A percentile compares a stretch with the other conserved stretches of the same genome.
These are phyloP conservation scores for Phytophthora ramorum DNA, from an alignment of 352 stramenopile genomes.

Conservation along the genomic window DNA sequence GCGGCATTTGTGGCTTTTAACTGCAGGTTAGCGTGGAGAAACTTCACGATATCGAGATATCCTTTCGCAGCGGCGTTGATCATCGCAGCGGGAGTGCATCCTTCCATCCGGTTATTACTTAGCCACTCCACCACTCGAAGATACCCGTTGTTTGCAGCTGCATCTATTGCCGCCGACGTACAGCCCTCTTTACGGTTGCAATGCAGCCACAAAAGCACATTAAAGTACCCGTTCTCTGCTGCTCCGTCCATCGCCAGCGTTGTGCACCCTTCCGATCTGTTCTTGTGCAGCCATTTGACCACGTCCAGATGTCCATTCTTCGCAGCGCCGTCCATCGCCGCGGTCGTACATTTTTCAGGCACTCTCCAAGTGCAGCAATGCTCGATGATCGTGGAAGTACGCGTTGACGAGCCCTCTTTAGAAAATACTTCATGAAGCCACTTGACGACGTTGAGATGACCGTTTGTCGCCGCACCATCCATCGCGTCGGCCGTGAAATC, in stretches of 20 bases:
- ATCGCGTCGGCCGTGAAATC: constrained; percentile 12
- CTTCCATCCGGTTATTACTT: constrained; percentile 11
- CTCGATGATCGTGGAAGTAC: neutral
- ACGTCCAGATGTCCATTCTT: constrained; percentile 25
- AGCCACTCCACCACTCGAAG: constrained; percentile 6
- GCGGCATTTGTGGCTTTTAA: constrained; percentile 11
- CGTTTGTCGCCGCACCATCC: constrained; percentile 24
- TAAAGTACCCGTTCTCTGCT: constrained; percentile 21
- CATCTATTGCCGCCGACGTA: constrained; percentile 18
- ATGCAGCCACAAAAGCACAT: constrained; percentile 23
- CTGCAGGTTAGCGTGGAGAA: constrained; percentile 9
- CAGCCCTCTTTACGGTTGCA: constrained; percentile 26
- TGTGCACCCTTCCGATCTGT: constrained; percentile 18
- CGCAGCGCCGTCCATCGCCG: constrained; percentile 25
- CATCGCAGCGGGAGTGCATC: constrained; percentile 20
- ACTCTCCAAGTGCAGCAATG: neutral
- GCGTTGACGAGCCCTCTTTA: neutral
- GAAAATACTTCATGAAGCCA: constrained; percentile 15
- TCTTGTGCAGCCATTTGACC: constrained; percentile 32
- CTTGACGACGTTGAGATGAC: constrained; percentile 18
- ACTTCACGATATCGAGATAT: constrained; percentile 20
- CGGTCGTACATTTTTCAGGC: constrained; percentile 8
- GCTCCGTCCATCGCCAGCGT: constrained; percentile 19
- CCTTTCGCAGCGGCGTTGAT: constrained; percentile 16
- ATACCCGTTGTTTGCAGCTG: constrained; percentile 9